These are phyloP conservation scores for Exophiala sp. DNA, from an alignment of 2,329 filamentous ascomycete species.

Conservation along the genomic window DNA sequence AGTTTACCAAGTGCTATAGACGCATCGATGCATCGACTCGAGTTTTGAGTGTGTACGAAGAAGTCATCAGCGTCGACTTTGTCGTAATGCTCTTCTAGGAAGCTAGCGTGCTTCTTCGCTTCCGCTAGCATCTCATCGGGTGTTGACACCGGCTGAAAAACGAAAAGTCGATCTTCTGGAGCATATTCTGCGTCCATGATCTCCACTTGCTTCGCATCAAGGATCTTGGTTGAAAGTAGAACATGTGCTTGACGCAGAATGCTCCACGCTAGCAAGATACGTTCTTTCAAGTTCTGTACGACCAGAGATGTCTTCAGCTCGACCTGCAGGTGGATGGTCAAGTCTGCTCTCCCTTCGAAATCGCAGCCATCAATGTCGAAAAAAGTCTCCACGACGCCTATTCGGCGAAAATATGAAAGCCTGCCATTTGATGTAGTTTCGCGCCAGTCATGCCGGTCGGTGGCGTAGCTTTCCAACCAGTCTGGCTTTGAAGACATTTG, in stretches of 20 bases:
- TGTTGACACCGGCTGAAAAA: slow-evolving; percentile 11
- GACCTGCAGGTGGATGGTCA: slow-evolving; percentile 18
- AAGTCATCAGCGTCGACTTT: slow-evolving; percentile 18
- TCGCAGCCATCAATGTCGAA: slow-evolving; percentile 25
- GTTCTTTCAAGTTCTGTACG: slow-evolving; percentile 7
- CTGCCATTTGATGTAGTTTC: neutral
- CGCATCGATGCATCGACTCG: slow-evolving; percentile 20
- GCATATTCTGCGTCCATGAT: neutral
- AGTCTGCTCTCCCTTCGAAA: slow-evolving; percentile 25
- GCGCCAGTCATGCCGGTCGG: slow-evolving; percentile 14
- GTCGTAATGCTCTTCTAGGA: slow-evolving; percentile 19
- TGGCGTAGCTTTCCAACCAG: slow-evolving; percentile 19
- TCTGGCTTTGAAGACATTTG: neutral
- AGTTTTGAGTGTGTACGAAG: slow-evolving; percentile 23
- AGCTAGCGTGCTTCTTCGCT: slow-evolving; percentile 8
- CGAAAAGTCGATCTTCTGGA: slow-evolving; percentile 20
- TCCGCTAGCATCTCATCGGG: slow-evolving; percentile 8
- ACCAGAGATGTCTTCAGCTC: slow-evolving; percentile 15
- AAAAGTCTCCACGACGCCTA: slow-evolving; percentile 24
- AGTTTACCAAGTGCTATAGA: slow-evolving; percentile 16
- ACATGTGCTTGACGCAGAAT: slow-evolving; percentile 23
- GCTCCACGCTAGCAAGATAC: slow-evolving; percentile 20
- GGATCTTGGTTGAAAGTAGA: slow-evolving; percentile 17
- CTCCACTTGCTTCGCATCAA: neutral
- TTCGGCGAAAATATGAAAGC: slow-evolving; percentile 10